phyloP scores from a whole-genome alignment of 2,329 filamentous ascomycete species.

The Fusarium secorum region DNA sequence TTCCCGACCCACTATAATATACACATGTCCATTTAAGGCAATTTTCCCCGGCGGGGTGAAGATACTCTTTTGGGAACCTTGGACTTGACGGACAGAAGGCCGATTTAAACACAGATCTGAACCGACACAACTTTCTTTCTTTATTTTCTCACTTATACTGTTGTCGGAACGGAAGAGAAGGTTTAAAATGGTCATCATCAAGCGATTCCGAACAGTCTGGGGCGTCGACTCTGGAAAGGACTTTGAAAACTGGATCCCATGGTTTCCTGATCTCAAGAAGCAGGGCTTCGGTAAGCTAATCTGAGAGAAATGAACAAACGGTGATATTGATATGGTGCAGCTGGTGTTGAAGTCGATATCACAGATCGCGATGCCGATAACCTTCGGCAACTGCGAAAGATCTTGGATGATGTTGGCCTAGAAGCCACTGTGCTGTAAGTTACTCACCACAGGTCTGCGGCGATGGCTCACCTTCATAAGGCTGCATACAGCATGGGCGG shows the following conservation, averaged over 20 bases:
- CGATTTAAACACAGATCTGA: not conserved
- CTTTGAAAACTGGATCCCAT: not conserved
- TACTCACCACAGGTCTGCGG: accelerated
- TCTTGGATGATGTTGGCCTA: not conserved
- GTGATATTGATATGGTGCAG: accelerated
- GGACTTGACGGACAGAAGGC: not conserved
- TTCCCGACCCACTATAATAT: accelerated
- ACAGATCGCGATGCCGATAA: not conserved
- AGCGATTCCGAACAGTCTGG: not conserved
- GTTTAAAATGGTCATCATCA: accelerated
- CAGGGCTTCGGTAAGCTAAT: accelerated
- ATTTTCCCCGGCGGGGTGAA: not conserved
- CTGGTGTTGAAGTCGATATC: not conserved
- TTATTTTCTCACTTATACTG: accelerated
- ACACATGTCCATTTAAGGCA: not conserved
- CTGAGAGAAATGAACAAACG: accelerated
- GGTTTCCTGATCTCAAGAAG: not conserved
- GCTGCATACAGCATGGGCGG: not conserved
- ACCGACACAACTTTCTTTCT: accelerated
- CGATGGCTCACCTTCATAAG: accelerated
- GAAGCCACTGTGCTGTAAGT: not conserved
- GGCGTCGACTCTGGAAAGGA: not conserved
- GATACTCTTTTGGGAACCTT: not conserved
- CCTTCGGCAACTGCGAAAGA: not conserved
- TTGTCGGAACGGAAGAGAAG: accelerated